Percentiles rank a stretch among this genome's conserved stretches.
These are phyloP conservation scores for Solanum ossicruentum DNA, from an alignment of 257 asterid species.

Conservation along the genomic window DNA sequence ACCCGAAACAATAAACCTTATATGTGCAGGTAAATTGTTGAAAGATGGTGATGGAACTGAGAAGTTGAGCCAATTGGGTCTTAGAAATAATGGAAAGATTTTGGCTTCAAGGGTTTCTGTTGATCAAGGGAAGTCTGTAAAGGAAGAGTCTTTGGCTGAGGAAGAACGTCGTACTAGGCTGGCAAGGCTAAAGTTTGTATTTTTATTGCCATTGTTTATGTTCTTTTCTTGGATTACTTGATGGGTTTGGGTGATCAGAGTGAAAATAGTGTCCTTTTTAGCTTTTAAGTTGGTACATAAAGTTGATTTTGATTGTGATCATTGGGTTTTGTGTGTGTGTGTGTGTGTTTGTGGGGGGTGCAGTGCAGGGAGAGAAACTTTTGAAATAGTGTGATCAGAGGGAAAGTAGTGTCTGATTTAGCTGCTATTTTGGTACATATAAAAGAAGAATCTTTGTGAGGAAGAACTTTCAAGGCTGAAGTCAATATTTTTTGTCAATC, in stretches of 20 bases:
- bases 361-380: too few relatives aligned
- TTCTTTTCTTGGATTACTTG: background rate
- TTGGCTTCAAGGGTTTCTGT: conserved; percentile 54
- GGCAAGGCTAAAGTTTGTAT: conserved; percentile 56
- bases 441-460: conserved; percentile 52
- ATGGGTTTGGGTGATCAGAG: background rate
- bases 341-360: background rate
- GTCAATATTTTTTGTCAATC: background rate
- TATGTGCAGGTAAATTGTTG: conserved; percentile 56
- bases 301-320: too few relatives aligned
- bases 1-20: conserved; percentile 47
- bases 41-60: conserved; percentile 54
- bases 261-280: background rate
- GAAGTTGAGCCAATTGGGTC: conserved; percentile 63
- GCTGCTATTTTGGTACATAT: background rate
- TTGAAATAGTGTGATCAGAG: background rate
- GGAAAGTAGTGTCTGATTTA: background rate
- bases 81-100: conserved; percentile 61
- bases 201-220: background rate
- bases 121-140: conserved; percentile 51
- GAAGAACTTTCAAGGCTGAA: conserved; percentile 36
- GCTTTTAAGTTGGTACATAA: too few relatives aligned
- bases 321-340: background rate
- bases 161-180: conserved; percentile 73
- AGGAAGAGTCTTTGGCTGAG: conserved; percentile 69